Conservation (phyloP, 225 moss, liverwort and hornwort species). For the Sphagnum contortum region DNA sequence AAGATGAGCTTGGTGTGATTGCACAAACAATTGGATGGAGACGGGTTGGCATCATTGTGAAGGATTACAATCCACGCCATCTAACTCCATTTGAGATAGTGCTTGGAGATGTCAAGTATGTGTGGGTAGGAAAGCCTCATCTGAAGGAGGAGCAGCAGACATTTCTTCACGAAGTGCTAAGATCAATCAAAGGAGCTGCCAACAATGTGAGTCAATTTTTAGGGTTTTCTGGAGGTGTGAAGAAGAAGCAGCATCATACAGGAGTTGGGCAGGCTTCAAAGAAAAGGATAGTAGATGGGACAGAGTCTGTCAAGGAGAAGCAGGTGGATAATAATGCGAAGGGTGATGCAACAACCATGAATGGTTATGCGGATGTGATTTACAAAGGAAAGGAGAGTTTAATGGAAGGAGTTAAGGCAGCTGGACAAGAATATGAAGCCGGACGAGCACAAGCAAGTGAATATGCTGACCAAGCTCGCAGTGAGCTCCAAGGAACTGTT, state of each 20-base stretch:
- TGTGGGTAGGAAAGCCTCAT: slow-evolving; percentile 10
- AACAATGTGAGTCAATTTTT: slow-evolving; percentile 24
- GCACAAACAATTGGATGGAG: too few relatives aligned
- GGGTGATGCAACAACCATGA: not conserved
- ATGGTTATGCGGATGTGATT: not conserved
- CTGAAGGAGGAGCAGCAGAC: slow-evolving; percentile 16
- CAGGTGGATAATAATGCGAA: slow-evolving; percentile 1
- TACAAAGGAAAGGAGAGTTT: slow-evolving; percentile 15
- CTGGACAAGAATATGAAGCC: slow-evolving; percentile 34
- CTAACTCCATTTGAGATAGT: too few relatives aligned
- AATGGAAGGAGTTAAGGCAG: slow-evolving; percentile 21
- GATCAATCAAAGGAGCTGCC: slow-evolving; percentile 26
- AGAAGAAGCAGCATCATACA: not conserved
- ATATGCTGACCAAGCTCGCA: slow-evolving; percentile 27
- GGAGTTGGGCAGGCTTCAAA: not conserved
- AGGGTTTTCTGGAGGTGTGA: slow-evolving; percentile 17
- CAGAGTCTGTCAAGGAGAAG: slow-evolving; percentile 3
- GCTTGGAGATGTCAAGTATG: too few relatives aligned
- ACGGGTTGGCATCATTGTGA: not conserved
- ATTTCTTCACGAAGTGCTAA: slow-evolving; percentile 12
- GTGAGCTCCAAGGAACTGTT: slow-evolving; percentile 24
- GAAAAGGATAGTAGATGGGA: not conserved
- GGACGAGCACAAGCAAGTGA: slow-evolving; percentile 34
- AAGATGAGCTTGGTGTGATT: not conserved
- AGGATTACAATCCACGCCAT: not conserved